Percentiles rank a stretch among this genome's conserved stretches.
These are phyloP conservation scores for Vitis amurensis DNA, from an alignment of 164 flowering plant species.

Conservation along the genomic window DNA sequence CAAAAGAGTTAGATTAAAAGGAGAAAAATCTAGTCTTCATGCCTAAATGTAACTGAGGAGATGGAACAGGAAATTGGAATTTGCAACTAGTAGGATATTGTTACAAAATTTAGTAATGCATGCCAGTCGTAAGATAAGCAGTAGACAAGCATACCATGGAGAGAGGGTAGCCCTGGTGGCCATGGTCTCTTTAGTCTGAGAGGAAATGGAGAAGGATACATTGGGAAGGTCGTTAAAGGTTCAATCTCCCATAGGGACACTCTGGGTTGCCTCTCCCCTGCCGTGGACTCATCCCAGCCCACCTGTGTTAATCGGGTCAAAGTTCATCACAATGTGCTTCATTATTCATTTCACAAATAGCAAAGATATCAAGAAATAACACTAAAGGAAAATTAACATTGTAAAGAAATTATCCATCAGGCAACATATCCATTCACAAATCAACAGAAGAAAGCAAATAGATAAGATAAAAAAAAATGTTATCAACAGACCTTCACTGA, in stretches of 20 bases:
- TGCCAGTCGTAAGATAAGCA: neutral
- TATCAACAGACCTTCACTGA: conserved; percentile 72
- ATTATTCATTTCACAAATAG: neutral
- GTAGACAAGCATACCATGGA: conserved; percentile 48
- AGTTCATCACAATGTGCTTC: neutral
- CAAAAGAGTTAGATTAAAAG: neutral
- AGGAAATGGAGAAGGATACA: conserved; percentile 94
- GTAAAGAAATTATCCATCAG: neutral
- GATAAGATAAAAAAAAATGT: no score
- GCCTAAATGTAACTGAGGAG: neutral
- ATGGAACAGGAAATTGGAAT: neutral
- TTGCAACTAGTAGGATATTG: neutral
- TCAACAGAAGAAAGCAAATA: neutral
- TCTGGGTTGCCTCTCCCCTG: conserved; percentile 97
- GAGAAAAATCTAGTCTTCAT: neutral
- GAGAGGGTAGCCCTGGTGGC: conserved; percentile 80
- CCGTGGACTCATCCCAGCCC: conserved; percentile 99
- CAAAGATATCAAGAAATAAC: neutral
- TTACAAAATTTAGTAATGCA: neutral
- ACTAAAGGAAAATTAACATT: neutral
- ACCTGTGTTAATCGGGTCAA: conserved; percentile 48
- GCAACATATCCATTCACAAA: neutral
- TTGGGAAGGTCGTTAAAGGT: conserved; percentile 93
- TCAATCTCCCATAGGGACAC: conserved; percentile 99
- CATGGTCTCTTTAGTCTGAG: conserved; percentile 94